A percentile compares a stretch with the other conserved stretches of the same genome.
Evolutionary conservation across 108 stramenopile genomes (phyloP).

Genomic region (Aurantiochytrium sp.): DNA sequence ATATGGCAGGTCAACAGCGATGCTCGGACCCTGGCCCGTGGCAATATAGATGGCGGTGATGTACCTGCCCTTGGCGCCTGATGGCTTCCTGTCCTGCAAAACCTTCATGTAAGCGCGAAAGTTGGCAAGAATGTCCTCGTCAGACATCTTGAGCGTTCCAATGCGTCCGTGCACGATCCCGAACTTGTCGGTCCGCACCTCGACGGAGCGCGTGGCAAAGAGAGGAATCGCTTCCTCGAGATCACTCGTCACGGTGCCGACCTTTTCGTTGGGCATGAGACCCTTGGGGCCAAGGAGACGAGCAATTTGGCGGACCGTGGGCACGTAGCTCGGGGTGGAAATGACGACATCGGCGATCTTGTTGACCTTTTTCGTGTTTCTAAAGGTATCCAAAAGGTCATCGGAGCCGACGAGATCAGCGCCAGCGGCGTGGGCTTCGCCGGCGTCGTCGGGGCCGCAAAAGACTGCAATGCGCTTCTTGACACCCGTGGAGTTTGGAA

Average conservation of each 20-base stretch:
- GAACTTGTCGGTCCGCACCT: slow-evolving; percentile 73
- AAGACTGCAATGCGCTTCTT: slow-evolving; percentile 70
- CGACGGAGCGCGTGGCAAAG: slow-evolving; percentile 59
- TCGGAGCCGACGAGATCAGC: slow-evolving; percentile 73
- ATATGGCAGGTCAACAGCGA: slow-evolving; percentile 36
- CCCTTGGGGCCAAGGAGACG: slow-evolving; percentile 84
- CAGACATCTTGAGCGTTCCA: slow-evolving; percentile 61
- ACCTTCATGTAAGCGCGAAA: slow-evolving; percentile 47
- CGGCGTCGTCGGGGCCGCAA: slow-evolving; percentile 50
- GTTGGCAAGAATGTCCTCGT: slow-evolving; percentile 43
- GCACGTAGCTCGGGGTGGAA: slow-evolving; percentile 75
- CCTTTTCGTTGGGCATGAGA: slow-evolving; percentile 89
- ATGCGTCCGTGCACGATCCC: slow-evolving; percentile 78
- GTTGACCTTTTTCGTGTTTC: slow-evolving; percentile 54
- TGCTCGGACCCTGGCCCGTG: slow-evolving; percentile 41
- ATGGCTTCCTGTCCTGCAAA: slow-evolving; percentile 42
- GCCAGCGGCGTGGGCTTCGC: slow-evolving; percentile 62
- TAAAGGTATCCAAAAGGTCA: slow-evolving; percentile 66
- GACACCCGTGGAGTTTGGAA: slow-evolving; percentile 87
- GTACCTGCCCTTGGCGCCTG: slow-evolving; percentile 48
- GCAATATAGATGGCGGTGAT: slow-evolving; percentile 26
- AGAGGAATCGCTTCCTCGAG: slow-evolving; percentile 51
- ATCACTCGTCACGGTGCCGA: slow-evolving; percentile 72
- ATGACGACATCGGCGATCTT: slow-evolving; percentile 56
- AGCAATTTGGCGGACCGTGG: slow-evolving; percentile 62